Evolutionary conservation across 1,284 basidiomycete genomes (phyloP), one percentile per base, ranked within the genome.

Genomic region (Hypsizygus ulmarius): DNA sequence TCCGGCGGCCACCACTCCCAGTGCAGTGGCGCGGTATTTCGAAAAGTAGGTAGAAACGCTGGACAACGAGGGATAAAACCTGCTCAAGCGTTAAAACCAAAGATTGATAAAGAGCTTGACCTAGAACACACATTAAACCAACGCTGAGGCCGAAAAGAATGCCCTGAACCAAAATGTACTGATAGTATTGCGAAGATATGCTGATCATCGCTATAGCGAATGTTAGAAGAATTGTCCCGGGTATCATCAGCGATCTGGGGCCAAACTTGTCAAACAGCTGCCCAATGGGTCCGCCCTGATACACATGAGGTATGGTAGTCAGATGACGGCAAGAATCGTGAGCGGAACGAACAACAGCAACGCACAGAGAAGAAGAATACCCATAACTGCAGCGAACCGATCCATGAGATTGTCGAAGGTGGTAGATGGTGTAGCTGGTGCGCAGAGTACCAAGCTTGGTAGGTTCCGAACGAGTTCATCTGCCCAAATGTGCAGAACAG

Each of bases 101-200:
- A 12, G 25, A n/a, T 28, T 28, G 10, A 2, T 5, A 38, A 14
- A 35, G 21, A 52, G 46, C 21, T 30, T 19, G 34, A 15, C 16
- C 29, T 34, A 3, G 18, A 28, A 68, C 79, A 43, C 47, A 83
- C 78, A 84, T 53, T 49, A 83, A 57, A 5, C 78, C 82, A 21
- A 78, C 77, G 8, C 79, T 76, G n/a, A 82, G 56, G 25, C 82
- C 82, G 50, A 82, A 77, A 3, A 82, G 54, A 3, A 85, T 40
- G 4, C 82, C 83, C 56, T 85, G 83, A 0, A 73, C 68, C 12
- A 86, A 66, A 27, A 85, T 62, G 55, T 77, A 82, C 45, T 85
- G 75, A 58, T 78, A 81, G 58, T 78, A 81, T 48, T 71, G 61
- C 2, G 66, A 72, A n/a, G 71, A 76, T 21, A 85, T 49, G 56